Evolutionary conservation across 1,284 basidiomycete species (phyloP), one percentile per base, ranked within the genome.

Genomic region (Pterula multifida): DNA sequence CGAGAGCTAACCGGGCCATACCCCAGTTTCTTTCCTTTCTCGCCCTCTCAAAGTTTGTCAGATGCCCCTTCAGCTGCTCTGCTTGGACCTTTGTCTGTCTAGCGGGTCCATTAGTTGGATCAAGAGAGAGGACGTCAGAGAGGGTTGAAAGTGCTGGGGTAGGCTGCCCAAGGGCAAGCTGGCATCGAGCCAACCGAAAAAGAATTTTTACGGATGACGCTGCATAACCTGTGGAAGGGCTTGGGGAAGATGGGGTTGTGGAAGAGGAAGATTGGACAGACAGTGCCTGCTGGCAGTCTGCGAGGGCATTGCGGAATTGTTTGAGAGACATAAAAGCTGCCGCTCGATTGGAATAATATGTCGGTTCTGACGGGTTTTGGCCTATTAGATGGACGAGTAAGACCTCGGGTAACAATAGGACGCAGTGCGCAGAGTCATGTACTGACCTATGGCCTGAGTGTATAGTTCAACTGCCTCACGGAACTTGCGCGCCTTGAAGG

Each of bases 271-370:
- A 58, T 62, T 90, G 86, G 6, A 90, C 65, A 1, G 75, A 66
- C 0, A 78, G 73, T 2, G 89, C 89, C 32, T 74, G 70, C 61
- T 90, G 86, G 58, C 88, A 90, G 62, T 94, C 90, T 32, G 74
- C 71, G 9, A 92, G 68, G 0, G 90, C 90, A 1, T 70, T 66
- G 32, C 76, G 71, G 71, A 86, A 93, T 44, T 76, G 75, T 61
- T 90, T 90, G 50, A 88, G 62, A 0, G 80, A 76, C 80, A 94
- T 93, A 60, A 85, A 79, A 2, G 90, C 83, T 1, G 90, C 90
- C 0, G 90, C 90, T 39, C 90, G 80, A 64, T 94, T 94, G 13
- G 87, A 87, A 53, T 85, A 70, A 60, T 86, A 91, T 0, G 85
- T 74, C 1, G 88, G 79, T 60, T 91, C 84, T 2, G 72, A 61